Percentiles rank a stretch among this genome's conserved stretches.
Evolutionary conservation across 2,329 filamentous ascomycete species (phyloP).

Genomic region (Pseudogymnoascus sp.): DNA sequence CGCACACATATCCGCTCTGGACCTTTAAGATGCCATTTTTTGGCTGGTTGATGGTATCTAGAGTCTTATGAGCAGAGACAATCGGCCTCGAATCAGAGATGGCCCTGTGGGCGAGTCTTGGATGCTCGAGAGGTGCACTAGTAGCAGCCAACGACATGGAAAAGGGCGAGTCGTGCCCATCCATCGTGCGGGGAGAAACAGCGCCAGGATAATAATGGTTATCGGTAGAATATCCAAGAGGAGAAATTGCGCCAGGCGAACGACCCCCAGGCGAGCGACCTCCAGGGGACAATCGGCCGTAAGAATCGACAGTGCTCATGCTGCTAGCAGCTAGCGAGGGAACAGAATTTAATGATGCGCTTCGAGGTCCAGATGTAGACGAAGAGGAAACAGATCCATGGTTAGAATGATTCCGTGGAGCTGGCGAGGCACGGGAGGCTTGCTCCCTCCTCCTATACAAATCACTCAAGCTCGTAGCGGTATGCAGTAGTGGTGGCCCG

Average conservation of each 20-base stretch:
- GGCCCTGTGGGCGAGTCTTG: slow-evolving; percentile 26
- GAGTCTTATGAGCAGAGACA: slow-evolving; percentile 37
- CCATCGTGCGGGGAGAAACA: slow-evolving; percentile 19
- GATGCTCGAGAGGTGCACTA: slow-evolving; percentile 29
- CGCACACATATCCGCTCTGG: slow-evolving; percentile 63
- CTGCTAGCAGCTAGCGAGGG: slow-evolving; percentile 54
- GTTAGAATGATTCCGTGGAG: slow-evolving; percentile 45
- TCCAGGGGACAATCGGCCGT: slow-evolving; percentile 52
- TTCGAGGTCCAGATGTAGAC: slow-evolving; percentile 52
- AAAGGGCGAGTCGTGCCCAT: slow-evolving; percentile 43
- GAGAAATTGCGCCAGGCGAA: slow-evolving; percentile 28
- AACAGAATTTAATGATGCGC: slow-evolving; percentile 53
- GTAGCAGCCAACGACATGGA: slow-evolving; percentile 37
- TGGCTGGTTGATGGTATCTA: slow-evolving; percentile 28
- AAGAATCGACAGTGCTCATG: slow-evolving; percentile 51
- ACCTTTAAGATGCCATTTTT: slow-evolving; percentile 44
- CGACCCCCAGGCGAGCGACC: slow-evolving; percentile 51
- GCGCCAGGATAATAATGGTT: slow-evolving; percentile 22
- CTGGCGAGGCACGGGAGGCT: slow-evolving; percentile 44
- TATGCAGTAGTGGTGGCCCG: slow-evolving; percentile 24
- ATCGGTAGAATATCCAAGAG: background rate
- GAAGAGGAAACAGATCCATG: slow-evolving; percentile 59
- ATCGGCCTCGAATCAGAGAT: slow-evolving; percentile 33
- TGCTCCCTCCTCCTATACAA: slow-evolving; percentile 30
- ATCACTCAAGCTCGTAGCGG: slow-evolving; percentile 27